Evolutionary conservation across 441 rosid species (phyloP).

Genomic region (Brassica balearica): DNA sequence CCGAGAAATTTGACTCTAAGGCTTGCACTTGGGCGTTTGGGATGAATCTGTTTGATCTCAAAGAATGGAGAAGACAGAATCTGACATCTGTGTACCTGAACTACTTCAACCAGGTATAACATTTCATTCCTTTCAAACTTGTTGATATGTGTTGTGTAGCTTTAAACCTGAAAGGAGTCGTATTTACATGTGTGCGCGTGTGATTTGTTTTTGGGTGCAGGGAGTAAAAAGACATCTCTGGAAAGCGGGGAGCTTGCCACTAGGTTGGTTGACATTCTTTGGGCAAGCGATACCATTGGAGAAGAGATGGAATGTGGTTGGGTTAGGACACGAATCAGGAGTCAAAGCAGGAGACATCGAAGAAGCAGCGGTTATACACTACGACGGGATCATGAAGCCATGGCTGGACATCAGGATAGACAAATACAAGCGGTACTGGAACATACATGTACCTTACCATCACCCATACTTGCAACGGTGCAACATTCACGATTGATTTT

Average conservation of each 20-base stretch:
- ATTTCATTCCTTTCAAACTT: slow-evolving; percentile 15
- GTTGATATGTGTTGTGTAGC: not conserved
- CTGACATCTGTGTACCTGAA: slow-evolving; percentile 61
- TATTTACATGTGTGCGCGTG: not conserved
- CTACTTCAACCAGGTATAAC: slow-evolving; percentile 66
- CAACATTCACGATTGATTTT: slow-evolving; percentile 70
- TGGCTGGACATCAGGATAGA: slow-evolving; percentile 78
- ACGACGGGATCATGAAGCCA: slow-evolving; percentile 86
- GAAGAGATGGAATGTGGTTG: slow-evolving; percentile 75
- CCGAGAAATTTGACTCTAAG: slow-evolving; percentile 57
- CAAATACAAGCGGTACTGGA: slow-evolving; percentile 77
- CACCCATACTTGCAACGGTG: slow-evolving; percentile 74
- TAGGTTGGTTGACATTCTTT: slow-evolving; percentile 80
- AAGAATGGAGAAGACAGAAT: slow-evolving; percentile 71
- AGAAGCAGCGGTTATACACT: slow-evolving; percentile 79
- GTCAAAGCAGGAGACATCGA: slow-evolving; percentile 53
- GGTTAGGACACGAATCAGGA: slow-evolving; percentile 73
- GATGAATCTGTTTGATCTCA: slow-evolving; percentile 77
- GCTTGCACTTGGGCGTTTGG: slow-evolving; percentile 94
- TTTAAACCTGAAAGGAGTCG: too few relatives aligned
- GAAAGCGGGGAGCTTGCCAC: slow-evolving; percentile 81
- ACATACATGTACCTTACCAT: slow-evolving; percentile 60
- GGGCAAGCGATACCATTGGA: slow-evolving; percentile 63
- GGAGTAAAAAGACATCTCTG: slow-evolving; percentile 60
- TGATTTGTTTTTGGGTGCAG: slow-evolving; percentile 50